Evolutionary conservation across 805 yeast genomes (phyloP).

Genomic region (Alloascoidea africana): DNA sequence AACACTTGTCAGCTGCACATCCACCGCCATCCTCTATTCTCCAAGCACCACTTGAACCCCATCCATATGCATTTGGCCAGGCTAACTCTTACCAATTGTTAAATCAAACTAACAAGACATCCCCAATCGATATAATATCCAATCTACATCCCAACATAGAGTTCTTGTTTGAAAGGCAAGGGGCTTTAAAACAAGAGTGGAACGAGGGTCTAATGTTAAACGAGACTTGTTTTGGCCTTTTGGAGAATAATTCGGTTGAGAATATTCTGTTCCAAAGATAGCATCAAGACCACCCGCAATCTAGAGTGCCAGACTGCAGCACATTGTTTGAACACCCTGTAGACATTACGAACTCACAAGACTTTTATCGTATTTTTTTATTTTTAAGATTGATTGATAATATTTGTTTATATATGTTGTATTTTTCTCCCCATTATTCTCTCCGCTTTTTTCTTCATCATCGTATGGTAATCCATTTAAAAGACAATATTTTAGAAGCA

Average conservation of each 20-base stretch:
- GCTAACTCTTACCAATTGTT: not conserved
- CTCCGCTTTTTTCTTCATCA: not conserved
- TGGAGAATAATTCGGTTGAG: not conserved
- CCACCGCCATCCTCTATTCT: no score
- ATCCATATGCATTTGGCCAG: not conserved
- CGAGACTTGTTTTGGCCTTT: not conserved
- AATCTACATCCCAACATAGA: not conserved
- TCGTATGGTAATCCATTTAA: no score
- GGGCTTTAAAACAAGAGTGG: constrained; percentile 1
- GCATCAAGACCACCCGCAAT: no score
- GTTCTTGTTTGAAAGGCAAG: not conserved
- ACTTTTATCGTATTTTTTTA: not conserved
- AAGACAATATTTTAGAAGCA: no score
- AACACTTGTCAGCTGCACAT: no score
- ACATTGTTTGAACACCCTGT: not conserved
- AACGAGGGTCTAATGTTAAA: not conserved
- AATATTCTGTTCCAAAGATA: not conserved
- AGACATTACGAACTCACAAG: not conserved
- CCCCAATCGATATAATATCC: not conserved
- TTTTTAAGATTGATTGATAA: not conserved
- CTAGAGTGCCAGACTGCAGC: no score
- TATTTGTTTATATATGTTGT: not conserved
- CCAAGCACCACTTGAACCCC: no score
- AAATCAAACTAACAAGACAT: not conserved
- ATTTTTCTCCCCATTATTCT: not conserved